Base-by-base conservation (phyloP, 495 filamentous ascomycete genomes). In the Penicillium maclennaniae region DNA sequence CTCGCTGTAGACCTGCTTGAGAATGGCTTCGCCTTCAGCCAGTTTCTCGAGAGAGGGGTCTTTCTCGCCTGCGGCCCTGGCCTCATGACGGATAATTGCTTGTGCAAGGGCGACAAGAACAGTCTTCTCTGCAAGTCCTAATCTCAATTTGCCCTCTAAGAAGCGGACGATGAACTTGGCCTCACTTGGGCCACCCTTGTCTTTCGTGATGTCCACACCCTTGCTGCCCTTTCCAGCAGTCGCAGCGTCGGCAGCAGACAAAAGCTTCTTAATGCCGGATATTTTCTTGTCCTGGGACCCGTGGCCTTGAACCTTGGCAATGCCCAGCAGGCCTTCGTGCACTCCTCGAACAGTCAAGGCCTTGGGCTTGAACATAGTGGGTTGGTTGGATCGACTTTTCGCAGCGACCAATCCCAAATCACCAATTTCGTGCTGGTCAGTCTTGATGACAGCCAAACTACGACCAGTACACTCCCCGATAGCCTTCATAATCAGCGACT, bases 321-420 rank as follows among this genome's bases (percentile, higher is more conserved):
- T 95, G 15, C 75, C 83, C 71, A 97, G 87, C 23, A 98, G 68
- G 9, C 89, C 88, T 69, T 95, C 86, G 61, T 92, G 90, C 2
- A 98, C 92, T 17, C 88, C 89, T 38, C 79, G 80, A 5, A 98
- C 79, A 1, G 91, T 97, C 60, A 98, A 75, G 19, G 91, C 77
- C 67, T 96, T 97, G 3, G 91, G 95, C 66, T 93, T 92, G 77
- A 96, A 96, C 88, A 98, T 96, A 1, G 95, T 97, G 10, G 87
- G 87, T 63, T 98, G 93, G 44, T 91, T 97, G 17, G 84, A 87
- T 68, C 95, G 81, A 66, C 89, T 95, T 71, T 97, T 96, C 25
- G 93, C 89, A 20, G 93, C 93, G 1, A 98, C 93, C 45, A 97
- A 76, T 15, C 93, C 93, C 17, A 98, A 77, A 68, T 98, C 93